Percentiles rank a stretch among this genome's conserved stretches.
Evolutionary conservation across 1,284 basidiomycete species (phyloP).

Genomic region (Sporisorium iseilematis-ciliati): DNA sequence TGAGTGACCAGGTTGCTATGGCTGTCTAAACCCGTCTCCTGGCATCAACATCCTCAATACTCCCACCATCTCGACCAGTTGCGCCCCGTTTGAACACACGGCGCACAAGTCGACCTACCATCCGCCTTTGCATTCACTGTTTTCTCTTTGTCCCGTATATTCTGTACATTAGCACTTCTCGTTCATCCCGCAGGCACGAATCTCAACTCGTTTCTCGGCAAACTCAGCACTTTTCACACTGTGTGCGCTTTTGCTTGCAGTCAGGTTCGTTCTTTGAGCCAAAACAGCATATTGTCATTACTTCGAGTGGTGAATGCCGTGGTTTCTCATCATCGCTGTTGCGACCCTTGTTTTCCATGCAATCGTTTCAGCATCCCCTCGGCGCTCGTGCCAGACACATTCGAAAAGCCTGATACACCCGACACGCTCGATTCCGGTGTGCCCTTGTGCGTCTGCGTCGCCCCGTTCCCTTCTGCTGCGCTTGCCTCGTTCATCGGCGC

Average conservation of each 20-base stretch:
- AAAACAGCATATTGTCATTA: no score
- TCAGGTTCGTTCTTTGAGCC: neutral
- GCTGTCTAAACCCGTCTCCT: constrained; percentile 14
- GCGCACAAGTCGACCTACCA: neutral
- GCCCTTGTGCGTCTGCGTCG: constrained; percentile 20
- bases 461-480: neutral
- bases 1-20: constrained; percentile 50
- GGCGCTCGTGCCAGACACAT: constrained; percentile 28
- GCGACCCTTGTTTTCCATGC: constrained; percentile 22
- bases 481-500: constrained; percentile 24
- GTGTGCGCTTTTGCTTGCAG: neutral
- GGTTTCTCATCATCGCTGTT: constrained; percentile 1
- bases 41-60: neutral
- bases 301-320: no score
- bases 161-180: constrained; percentile 6
- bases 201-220: constrained; percentile 3
- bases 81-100: neutral
- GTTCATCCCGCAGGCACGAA: neutral
- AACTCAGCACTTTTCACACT: neutral
- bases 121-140: constrained; percentile 1
- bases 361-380: constrained; percentile 42
- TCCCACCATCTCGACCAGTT: neutral
- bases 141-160: neutral
- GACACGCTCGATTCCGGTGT: constrained; percentile 33
- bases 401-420: constrained; percentile 31